phyloP scores from a whole-genome alignment of 805 yeast genomes.

The Kuraishia floccosa region DNA sequence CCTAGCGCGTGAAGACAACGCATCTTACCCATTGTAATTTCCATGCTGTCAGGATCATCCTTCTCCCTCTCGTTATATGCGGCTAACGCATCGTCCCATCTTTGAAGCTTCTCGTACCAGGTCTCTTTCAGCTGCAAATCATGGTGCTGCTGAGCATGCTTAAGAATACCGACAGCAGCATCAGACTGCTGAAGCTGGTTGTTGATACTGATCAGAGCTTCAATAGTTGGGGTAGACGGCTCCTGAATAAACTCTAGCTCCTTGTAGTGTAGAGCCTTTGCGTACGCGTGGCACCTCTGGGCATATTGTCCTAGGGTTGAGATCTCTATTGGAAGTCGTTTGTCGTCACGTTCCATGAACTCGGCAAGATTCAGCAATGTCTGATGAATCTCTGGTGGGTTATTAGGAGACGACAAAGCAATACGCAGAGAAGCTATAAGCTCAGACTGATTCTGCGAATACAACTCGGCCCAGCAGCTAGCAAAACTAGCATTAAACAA shows the following conservation, averaged over 20 bases:
- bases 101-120: constrained; percentile 92
- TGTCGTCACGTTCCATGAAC: constrained; percentile 96
- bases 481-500: constrained; percentile 91
- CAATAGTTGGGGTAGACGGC: constrained; percentile 86
- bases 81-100: constrained; percentile 96
- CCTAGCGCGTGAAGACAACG: constrained; percentile 97
- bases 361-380: constrained; percentile 84
- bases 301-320: constrained; percentile 87
- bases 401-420: constrained; percentile 82
- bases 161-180: constrained; percentile 94
- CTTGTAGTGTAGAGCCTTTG: constrained; percentile 92
- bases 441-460: constrained; percentile 83
- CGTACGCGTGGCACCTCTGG: constrained; percentile 92
- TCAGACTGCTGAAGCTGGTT: constrained; percentile 94
- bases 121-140: constrained; percentile 88
- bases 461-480: constrained; percentile 89
- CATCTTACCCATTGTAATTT: constrained; percentile 95
- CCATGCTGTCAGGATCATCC: constrained; percentile 59
- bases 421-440: constrained; percentile 74
- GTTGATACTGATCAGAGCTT: constrained; percentile 82
- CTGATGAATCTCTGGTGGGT: constrained; percentile 94
- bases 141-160: constrained; percentile 88
- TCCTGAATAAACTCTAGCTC: constrained; percentile 92
- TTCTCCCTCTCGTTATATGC: constrained; percentile 79
- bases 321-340: constrained; percentile 85